Evolutionary conservation across 306 rosid genomes (phyloP).

Genomic region (Prosopis cineraria): DNA sequence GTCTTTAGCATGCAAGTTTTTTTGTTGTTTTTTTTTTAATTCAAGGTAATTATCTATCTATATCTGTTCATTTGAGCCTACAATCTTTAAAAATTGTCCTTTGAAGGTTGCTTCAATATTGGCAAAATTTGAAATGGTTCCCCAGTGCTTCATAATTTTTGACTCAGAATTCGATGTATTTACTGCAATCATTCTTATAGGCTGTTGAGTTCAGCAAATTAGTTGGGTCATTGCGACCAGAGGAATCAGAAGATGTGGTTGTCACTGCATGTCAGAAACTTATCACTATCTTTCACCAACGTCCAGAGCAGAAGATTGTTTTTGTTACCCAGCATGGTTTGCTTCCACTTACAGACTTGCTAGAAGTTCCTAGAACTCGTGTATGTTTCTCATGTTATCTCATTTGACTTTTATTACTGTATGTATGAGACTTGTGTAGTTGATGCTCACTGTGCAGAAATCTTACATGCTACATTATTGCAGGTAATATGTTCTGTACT

Average conservation of each 20-base stretch:
- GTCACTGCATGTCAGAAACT: constrained; percentile 92
- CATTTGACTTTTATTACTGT: constrained; percentile 21
- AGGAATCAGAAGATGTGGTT: constrained; percentile 86
- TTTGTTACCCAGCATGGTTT: constrained; percentile 93
- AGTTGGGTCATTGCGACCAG: constrained; percentile 80
- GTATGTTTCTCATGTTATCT: constrained; percentile 53
- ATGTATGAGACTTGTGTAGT: constrained; percentile 20
- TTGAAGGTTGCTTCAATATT: constrained; percentile 11
- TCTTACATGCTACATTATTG: constrained; percentile 29
- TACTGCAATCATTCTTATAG: constrained; percentile 45
- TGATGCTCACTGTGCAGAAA: neutral
- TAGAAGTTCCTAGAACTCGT: constrained; percentile 84
- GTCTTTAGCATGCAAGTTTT: neutral
- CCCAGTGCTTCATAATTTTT: constrained; percentile 21
- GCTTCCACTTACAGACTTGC: constrained; percentile 87
- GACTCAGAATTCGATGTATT: constrained; percentile 35
- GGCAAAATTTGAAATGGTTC: constrained; percentile 14
- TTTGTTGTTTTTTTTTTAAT: too few species aligned
- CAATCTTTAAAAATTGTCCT: constrained; percentile 5
- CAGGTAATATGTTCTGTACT: constrained; percentile 98
- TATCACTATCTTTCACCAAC: constrained; percentile 74
- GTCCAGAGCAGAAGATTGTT: constrained; percentile 93
- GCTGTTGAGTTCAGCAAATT: constrained; percentile 95
- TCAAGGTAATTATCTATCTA: neutral
- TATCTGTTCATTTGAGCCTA: constrained; percentile 22